These are phyloP conservation scores for Boletus mariae DNA, from an alignment of 1,284 basidiomycete species.

Conservation along the genomic window DNA sequence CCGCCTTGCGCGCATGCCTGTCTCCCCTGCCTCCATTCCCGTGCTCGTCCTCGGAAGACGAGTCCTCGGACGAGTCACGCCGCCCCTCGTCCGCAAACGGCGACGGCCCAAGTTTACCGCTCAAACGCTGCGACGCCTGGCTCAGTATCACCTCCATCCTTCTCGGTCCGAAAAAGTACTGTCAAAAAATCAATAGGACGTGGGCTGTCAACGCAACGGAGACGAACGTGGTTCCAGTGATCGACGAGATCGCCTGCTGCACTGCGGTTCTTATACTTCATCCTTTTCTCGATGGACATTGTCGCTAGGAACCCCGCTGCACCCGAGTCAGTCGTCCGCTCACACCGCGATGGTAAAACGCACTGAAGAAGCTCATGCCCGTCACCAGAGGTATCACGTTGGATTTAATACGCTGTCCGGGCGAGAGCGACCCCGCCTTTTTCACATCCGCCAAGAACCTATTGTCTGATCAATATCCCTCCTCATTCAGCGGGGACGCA, in stretches of 20 bases:
- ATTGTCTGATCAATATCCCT: neutral
- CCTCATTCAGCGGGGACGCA: neutral
- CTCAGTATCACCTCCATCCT: slow-evolving; percentile 29
- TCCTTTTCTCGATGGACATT: slow-evolving; percentile 21
- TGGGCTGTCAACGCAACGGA: neutral
- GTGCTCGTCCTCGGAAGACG: slow-evolving; percentile 10
- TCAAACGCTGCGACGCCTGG: slow-evolving; percentile 30
- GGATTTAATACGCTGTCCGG: slow-evolving; percentile 29
- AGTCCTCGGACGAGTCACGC: neutral
- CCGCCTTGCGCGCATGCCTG: neutral
- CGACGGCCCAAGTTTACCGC: slow-evolving; percentile 22
- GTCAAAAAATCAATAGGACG: neutral
- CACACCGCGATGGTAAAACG: neutral
- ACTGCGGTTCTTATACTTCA: slow-evolving; percentile 25
- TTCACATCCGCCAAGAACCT: slow-evolving; percentile 32
- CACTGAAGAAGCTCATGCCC: slow-evolving; percentile 24
- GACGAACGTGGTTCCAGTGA: slow-evolving; percentile 32
- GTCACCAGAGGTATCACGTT: slow-evolving; percentile 22
- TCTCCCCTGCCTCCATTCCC: neutral
- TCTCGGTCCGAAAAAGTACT: slow-evolving; percentile 35
- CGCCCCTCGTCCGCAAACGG: slow-evolving; percentile 5
- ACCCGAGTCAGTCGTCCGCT: no score
- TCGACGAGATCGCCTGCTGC: slow-evolving; percentile 33
- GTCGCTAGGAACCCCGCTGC: slow-evolving; percentile 25
- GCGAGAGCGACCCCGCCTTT: slow-evolving; percentile 19